These are phyloP conservation scores for Phytophthora rubi DNA, from an alignment of 352 stramenopile species.

Conservation along the genomic window DNA sequence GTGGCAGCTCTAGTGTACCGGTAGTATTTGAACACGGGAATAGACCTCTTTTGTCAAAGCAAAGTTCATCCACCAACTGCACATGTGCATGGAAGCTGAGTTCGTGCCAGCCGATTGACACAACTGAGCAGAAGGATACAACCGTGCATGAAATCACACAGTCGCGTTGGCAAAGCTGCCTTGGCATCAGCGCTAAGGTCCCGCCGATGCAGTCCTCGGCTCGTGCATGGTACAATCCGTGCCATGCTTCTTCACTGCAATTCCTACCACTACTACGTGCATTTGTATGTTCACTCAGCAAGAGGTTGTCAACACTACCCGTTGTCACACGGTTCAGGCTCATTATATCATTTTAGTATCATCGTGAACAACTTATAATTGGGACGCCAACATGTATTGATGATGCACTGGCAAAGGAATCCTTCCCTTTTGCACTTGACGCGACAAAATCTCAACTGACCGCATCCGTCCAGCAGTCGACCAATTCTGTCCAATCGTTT, in stretches of 20 bases:
- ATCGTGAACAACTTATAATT: conserved; percentile 51
- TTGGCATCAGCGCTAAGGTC: neutral
- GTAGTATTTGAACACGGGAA: neutral
- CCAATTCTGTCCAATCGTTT: conserved; percentile 39
- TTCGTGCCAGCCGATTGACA: neutral
- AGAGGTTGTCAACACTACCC: conserved; percentile 63
- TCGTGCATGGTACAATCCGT: neutral
- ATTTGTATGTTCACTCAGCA: conserved; percentile 63
- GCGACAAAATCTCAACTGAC: conserved; percentile 34
- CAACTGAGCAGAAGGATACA: neutral
- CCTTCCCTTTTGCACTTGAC: neutral
- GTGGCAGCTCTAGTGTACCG: neutral
- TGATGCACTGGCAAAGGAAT: neutral
- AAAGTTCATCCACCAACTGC: too few relatives aligned
- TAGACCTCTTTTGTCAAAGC: neutral
- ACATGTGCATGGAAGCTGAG: neutral
- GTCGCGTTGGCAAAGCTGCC: neutral
- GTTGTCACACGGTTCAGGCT: conserved; percentile 63
- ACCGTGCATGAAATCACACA: neutral
- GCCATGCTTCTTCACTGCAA: neutral
- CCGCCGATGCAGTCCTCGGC: neutral
- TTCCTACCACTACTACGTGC: neutral
- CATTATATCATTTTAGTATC: conserved; percentile 86
- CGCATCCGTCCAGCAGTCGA: conserved; percentile 1
- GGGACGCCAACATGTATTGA: conserved; percentile 11